phyloP scores from a whole-genome alignment of 176 grass and related monocot genomes.

The Metroxylon sagu region DNA sequence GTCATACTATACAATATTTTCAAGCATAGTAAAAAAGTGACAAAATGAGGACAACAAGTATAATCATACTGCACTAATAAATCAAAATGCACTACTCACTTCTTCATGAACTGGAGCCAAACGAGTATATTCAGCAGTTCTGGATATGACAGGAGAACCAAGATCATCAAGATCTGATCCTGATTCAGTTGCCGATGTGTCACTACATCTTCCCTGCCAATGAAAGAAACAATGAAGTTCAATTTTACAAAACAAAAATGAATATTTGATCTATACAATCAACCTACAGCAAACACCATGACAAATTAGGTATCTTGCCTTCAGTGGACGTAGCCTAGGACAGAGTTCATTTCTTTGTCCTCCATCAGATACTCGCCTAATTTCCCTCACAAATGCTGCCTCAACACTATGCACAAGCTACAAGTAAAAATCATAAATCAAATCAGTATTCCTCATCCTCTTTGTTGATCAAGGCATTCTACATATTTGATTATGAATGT shows the following conservation, averaged over 20 bases:
- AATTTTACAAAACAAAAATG: not conserved
- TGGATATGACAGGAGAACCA: constrained; percentile 21
- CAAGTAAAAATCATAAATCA: constrained; percentile 2
- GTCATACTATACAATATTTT: too few relatives aligned
- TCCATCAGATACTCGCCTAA: constrained; percentile 56
- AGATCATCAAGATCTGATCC: constrained; percentile 75
- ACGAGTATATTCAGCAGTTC: constrained; percentile 58
- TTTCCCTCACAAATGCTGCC: constrained; percentile 38
- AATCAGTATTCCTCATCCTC: not conserved
- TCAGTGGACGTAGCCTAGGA: constrained; percentile 58
- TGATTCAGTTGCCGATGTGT: constrained; percentile 79
- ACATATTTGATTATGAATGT: too few relatives aligned
- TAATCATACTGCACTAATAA: not conserved
- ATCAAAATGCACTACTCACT: constrained; percentile 25
- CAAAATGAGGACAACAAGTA: too few relatives aligned
- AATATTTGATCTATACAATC: too few relatives aligned
- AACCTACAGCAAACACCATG: not conserved
- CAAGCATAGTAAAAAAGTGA: too few relatives aligned
- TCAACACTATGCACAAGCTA: constrained; percentile 77
- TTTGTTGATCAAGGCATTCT: not conserved
- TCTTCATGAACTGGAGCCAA: constrained; percentile 87
- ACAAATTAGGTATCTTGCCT: constrained; percentile 47
- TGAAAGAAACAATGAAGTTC: constrained; percentile 25
- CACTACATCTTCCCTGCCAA: constrained; percentile 56
- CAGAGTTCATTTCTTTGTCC: constrained; percentile 53